Evolutionary conservation across 2,329 filamentous ascomycete genomes (phyloP).

Genomic region (Cercospora sesami): DNA sequence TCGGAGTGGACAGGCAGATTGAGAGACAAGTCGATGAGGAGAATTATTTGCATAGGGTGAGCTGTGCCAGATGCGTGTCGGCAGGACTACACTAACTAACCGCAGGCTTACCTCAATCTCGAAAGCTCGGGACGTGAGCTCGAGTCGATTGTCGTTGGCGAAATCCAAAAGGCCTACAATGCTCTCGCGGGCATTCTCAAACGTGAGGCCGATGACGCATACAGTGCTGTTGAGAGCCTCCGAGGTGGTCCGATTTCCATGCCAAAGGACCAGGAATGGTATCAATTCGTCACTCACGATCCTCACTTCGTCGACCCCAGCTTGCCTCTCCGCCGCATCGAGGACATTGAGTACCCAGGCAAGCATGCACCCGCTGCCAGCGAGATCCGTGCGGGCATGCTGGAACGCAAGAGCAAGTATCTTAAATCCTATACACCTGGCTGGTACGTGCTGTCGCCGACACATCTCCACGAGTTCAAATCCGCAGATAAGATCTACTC

Average conservation of each 20-base stretch:
- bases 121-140: slow-evolving; percentile 92
- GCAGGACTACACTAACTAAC: slow-evolving; percentile 21
- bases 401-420: slow-evolving; percentile 98
- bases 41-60: slow-evolving; percentile 89
- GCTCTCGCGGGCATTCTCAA: slow-evolving; percentile 89
- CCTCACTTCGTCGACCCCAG: slow-evolving; percentile 85
- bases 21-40: slow-evolving; percentile 94
- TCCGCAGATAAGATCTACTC: slow-evolving; percentile 83
- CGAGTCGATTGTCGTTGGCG: slow-evolving; percentile 92
- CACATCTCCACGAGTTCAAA: slow-evolving; percentile 97
- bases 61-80: slow-evolving; percentile 31
- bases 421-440: slow-evolving; percentile 95
- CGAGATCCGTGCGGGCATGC: slow-evolving; percentile 84
- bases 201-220: slow-evolving; percentile 81
- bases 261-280: slow-evolving; percentile 92
- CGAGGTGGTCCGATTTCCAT: slow-evolving; percentile 84
- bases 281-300: slow-evolving; percentile 74
- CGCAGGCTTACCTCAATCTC: slow-evolving; percentile 87
- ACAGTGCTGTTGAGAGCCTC: slow-evolving; percentile 75
- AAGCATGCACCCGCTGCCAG: slow-evolving; percentile 78
- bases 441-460: slow-evolving; percentile 95
- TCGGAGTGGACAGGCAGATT: slow-evolving; percentile 84
- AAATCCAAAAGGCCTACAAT: slow-evolving; percentile 97
- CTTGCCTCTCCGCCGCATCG: slow-evolving; percentile 71
- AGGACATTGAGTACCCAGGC: slow-evolving; percentile 88